phyloP scores from a whole-genome alignment of 129 eudicot species.

The Deinandra increscens region DNA sequence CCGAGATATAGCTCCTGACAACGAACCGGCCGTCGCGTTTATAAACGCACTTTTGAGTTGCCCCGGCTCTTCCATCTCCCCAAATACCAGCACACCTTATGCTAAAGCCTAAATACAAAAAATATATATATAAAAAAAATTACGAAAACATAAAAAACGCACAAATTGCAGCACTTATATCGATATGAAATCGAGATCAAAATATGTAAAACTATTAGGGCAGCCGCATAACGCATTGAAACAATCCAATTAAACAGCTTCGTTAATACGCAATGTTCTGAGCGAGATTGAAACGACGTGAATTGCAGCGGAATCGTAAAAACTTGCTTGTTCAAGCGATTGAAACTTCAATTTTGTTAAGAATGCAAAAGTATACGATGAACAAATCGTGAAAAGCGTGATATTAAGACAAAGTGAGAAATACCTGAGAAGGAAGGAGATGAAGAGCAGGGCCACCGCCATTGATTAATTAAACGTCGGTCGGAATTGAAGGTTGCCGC shows the following conservation, averaged over 20 bases:
- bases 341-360: background rate
- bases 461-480: slow-evolving; percentile 10
- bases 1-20: slow-evolving; percentile 88
- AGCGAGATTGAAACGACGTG: background rate
- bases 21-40: slow-evolving; percentile 79
- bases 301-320: background rate
- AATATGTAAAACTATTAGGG: slow-evolving; percentile 9
- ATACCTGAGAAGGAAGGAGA: slow-evolving; percentile 34
- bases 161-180: slow-evolving; percentile 11
- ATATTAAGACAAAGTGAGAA: background rate
- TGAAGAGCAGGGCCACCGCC: slow-evolving; percentile 38
- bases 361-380: background rate
- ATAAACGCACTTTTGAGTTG: slow-evolving; percentile 72
- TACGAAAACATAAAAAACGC: background rate
- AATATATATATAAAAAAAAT: no score
- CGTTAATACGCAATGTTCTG: slow-evolving; percentile 12
- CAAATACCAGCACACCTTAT: slow-evolving; percentile 25
- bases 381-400: background rate
- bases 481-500: slow-evolving; percentile 27
- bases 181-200: background rate
- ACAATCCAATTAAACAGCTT: background rate
- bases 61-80: slow-evolving; percentile 84
- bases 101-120: slow-evolving; percentile 46
- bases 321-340: background rate
- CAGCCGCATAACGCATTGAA: background rate